Evolutionary conservation across 108 stramenopile species (phyloP).

Genomic region (Skeletonema potamos): DNA sequence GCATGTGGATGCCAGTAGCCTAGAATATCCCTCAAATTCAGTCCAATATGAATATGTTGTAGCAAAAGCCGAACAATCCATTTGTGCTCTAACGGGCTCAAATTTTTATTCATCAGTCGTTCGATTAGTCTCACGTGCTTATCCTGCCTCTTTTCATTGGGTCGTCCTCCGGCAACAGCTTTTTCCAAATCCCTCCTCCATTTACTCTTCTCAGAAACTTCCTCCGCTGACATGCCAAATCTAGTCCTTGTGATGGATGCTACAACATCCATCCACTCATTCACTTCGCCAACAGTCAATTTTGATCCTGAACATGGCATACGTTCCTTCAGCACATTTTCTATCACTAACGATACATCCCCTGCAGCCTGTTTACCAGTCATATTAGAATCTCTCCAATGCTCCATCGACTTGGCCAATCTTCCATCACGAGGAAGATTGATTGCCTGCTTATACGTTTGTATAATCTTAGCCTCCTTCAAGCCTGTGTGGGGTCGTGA

Average conservation of each 20-base stretch:
- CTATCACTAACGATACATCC: slow-evolving; percentile 67
- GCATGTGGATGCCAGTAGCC: slow-evolving; percentile 54
- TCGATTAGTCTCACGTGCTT: slow-evolving; percentile 38
- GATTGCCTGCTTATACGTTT: slow-evolving; percentile 65
- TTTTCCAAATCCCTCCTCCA: slow-evolving; percentile 18
- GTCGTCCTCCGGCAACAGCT: slow-evolving; percentile 2
- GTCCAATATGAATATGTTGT: slow-evolving; percentile 61
- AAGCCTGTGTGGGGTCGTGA: slow-evolving; percentile 52
- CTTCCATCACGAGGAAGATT: slow-evolving; percentile 42
- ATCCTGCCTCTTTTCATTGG: slow-evolving; percentile 31
- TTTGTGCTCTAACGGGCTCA: slow-evolving; percentile 79
- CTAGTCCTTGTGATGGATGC: slow-evolving; percentile 29
- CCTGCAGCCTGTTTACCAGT: slow-evolving; percentile 54
- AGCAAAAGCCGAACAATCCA: slow-evolving; percentile 80
- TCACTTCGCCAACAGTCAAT: slow-evolving; percentile 67
- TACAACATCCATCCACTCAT: slow-evolving; percentile 77
- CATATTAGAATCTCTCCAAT: slow-evolving; percentile 59
- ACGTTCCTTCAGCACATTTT: slow-evolving; percentile 55
- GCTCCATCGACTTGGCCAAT: slow-evolving; percentile 46
- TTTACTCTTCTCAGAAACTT: not conserved
- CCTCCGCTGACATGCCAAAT: slow-evolving; percentile 13
- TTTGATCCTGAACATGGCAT: slow-evolving; percentile 37
- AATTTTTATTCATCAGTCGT: slow-evolving; percentile 33
- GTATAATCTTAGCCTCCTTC: slow-evolving; percentile 74
- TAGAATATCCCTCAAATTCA: slow-evolving; percentile 49